Conservation (phyloP, 208 protist species). For the Leishmania guyanensis region DNA sequence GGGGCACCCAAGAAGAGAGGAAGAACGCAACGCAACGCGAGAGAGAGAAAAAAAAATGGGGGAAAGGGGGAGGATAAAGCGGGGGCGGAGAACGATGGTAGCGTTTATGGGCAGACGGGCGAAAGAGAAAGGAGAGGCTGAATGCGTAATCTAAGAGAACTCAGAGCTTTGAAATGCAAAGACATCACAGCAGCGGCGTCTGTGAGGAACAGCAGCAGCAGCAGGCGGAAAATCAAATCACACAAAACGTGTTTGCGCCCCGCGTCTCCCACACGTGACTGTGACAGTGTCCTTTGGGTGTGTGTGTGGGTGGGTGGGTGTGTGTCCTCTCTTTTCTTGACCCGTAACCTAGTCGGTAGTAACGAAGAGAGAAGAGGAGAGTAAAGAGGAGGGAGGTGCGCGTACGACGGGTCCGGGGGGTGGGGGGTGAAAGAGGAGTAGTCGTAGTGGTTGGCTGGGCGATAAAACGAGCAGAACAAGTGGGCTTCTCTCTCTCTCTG, state of each 20-base stretch:
- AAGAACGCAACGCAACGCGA: not conserved
- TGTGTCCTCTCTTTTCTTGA: too few species aligned
- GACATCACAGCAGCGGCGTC: not conserved
- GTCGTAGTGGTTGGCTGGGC: not conserved
- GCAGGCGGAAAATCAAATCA: not conserved
- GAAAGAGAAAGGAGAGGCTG: not conserved
- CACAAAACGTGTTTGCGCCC: not conserved
- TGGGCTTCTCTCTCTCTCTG: not conserved
- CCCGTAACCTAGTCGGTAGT: not conserved
- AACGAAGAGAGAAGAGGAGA: not conserved
- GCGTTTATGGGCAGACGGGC: not conserved
- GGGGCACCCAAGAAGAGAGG: not conserved
- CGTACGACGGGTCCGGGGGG: not conserved
- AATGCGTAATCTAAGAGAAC: not conserved
- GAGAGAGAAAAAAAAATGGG: not conserved
- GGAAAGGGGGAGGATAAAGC: too few species aligned
- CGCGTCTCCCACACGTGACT: not conserved
- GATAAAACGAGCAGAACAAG: not conserved
- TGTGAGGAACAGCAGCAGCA: not conserved
- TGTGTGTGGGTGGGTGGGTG: too few species aligned
- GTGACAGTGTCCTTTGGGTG: not conserved
- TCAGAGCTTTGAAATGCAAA: not conserved
- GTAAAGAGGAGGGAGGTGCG: too few species aligned
- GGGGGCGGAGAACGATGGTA: not conserved
- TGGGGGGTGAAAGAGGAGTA: not conserved